phyloP scores from a whole-genome alignment of 129 eudicot species.

The Pulicaria dysenterica region DNA sequence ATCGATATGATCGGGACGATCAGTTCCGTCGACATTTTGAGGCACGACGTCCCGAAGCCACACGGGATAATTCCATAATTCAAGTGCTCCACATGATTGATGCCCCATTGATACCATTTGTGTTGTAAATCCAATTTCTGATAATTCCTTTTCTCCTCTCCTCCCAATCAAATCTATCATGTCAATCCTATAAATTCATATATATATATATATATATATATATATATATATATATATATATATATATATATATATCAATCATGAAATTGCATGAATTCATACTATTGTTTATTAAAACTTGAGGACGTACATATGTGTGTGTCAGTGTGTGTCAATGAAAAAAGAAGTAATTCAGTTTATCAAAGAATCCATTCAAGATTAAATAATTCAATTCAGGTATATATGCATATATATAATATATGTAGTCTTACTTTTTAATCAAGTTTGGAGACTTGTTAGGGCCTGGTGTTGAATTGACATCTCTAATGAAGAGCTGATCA shows the following conservation, averaged over 20 bases:
- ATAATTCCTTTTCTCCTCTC: conserved; percentile 40
- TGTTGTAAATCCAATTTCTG: conserved; percentile 47
- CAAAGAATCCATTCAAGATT: too few species aligned
- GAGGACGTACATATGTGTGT: background rate
- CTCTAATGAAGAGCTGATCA: conserved; percentile 51
- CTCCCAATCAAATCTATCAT: conserved; percentile 45
- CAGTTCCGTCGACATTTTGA: conserved; percentile 52
- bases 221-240: too few species aligned
- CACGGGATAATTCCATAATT: conserved; percentile 61
- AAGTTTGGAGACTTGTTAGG: conserved; percentile 56
- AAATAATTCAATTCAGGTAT: too few species aligned
- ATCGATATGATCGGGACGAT: conserved; percentile 54
- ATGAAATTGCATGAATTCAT: background rate
- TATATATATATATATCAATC: too few species aligned
- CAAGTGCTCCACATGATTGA: conserved; percentile 72
- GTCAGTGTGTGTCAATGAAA: background rate
- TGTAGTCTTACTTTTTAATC: conserved; percentile 36
- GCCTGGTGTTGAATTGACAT: conserved; percentile 48
- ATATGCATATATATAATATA: too few species aligned
- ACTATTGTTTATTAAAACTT: too few species aligned
- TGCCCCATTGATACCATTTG: conserved; percentile 77
- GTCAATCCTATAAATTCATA: conserved; percentile 37
- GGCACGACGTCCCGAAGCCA: conserved; percentile 51
- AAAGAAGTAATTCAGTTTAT: too few species aligned
- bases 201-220: too few species aligned